Evolutionary conservation across 73 alveolate genomes (phyloP), one percentile per base, ranked within the genome.

Genomic region (Stentor roeselii): DNA sequence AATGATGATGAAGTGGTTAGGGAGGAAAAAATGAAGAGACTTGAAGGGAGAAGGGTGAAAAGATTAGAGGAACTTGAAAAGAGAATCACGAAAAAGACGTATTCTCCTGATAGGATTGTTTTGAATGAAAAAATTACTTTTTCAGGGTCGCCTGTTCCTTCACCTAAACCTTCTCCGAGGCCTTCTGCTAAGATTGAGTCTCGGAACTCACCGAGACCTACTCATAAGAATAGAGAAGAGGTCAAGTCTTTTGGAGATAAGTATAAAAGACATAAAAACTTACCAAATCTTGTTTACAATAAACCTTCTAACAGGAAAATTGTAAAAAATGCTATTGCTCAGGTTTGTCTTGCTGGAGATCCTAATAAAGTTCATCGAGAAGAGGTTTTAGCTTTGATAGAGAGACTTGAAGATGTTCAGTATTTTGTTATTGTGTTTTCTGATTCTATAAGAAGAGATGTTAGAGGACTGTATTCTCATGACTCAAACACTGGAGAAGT

Each of bases 291-390:
- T 21, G 84, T 37, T 2, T 76, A 39, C 30, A 90, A 90, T 50
- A 82, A 87, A 27, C 89, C 83, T 50, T 41, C 87, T 27, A 90
- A 90, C 87, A 83, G 89, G 83, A 88, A 89, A 27, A 75, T 90
- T n/a, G 76, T 90, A 3, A 90, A 78, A 84, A 90, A 90, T 75
- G 95, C 95, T 0, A 87, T 90, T 30, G 75, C 93, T 14, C 60
- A 83, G 42, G 91, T 84, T 0, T 90, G 95, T 75, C 59, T 88
- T 14, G 95, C 95, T 35, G 95, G 95, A 34, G 93, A 87, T n/a
- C 91, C 89, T 11, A 83, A 85, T 36, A 37, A 76, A 83, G 83
- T 60, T 37, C 88, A 76, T 39, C 75, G 95, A 40, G 93, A 87
- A 60, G 86, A 84, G 4, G 84, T 84, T 15, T 41, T 90, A 1